Conservation (phyloP, 495 filamentous ascomycete species). For the Penicillium canescens region DNA sequence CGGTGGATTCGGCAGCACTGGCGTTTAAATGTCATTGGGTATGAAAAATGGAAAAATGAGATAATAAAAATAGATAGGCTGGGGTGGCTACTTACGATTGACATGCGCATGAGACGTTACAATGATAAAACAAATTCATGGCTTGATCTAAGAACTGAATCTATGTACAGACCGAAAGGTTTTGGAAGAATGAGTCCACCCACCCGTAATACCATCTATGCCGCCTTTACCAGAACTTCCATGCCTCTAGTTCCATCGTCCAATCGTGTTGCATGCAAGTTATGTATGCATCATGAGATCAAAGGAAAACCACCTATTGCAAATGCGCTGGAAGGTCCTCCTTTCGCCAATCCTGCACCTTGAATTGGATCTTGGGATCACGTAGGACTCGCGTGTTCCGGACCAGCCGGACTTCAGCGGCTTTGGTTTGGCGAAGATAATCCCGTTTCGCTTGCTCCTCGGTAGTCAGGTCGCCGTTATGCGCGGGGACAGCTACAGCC, state of each 20-base stretch:
- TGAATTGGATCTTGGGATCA: slow-evolving; percentile 52
- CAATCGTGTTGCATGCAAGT: not conserved
- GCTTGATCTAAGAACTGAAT: slow-evolving; percentile 9
- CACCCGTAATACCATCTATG: not conserved
- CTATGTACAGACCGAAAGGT: slow-evolving; percentile 16
- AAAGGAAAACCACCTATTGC: slow-evolving; percentile 5
- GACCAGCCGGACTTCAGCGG: slow-evolving; percentile 78
- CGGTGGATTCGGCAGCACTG: slow-evolving; percentile 94
- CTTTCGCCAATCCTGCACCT: slow-evolving; percentile 36
- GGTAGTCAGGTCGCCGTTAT: slow-evolving; percentile 26
- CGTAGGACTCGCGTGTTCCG: slow-evolving; percentile 66
- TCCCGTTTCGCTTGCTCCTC: slow-evolving; percentile 60
- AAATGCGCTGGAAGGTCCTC: slow-evolving; percentile 31
- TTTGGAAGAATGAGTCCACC: not conserved
- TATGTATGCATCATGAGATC: not conserved
- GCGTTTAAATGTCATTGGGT: slow-evolving; percentile 30
- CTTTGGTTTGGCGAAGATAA: slow-evolving; percentile 69
- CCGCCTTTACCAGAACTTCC: not conserved
- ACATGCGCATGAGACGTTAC: slow-evolving; percentile 3
- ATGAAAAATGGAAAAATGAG: not conserved
- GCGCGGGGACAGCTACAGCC: slow-evolving; percentile 10
- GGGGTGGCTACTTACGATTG: slow-evolving; percentile 5
- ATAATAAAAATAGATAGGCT: slow-evolving; percentile 6
- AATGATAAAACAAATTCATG: slow-evolving; percentile 9
- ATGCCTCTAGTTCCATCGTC: slow-evolving; percentile 1